These are phyloP conservation scores for Fraxinus quadrangulata DNA, from an alignment of 257 asterid species.

Conservation along the genomic window DNA sequence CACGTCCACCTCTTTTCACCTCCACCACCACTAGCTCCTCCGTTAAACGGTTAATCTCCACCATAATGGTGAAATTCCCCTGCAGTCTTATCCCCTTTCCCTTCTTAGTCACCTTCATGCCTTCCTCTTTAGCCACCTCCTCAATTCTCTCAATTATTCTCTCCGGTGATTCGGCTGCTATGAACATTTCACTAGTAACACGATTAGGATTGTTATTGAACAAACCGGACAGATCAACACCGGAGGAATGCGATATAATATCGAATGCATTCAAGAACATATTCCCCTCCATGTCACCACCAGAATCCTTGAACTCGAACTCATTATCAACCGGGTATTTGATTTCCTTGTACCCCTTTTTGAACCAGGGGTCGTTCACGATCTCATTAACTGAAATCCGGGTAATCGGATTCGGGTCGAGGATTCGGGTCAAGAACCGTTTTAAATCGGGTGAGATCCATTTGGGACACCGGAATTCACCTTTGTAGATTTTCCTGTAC, in stretches of 20 bases:
- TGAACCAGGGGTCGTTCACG: slow-evolving; percentile 4
- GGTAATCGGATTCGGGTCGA: neutral
- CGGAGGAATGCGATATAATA: slow-evolving; percentile 43
- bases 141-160: slow-evolving; percentile 30
- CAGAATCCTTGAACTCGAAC: slow-evolving; percentile 8
- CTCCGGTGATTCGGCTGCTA: slow-evolving; percentile 32
- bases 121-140: slow-evolving; percentile 33
- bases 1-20: slow-evolving; percentile 9
- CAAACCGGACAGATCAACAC: slow-evolving; percentile 39
- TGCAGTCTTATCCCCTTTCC: slow-evolving; percentile 27
- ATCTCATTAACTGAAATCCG: slow-evolving; percentile 13
- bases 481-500: slow-evolving; percentile 4
- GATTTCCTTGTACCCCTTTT: slow-evolving; percentile 23
- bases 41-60: slow-evolving; percentile 27
- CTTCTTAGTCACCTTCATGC: slow-evolving; percentile 21
- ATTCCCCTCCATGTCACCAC: neutral
- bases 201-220: slow-evolving; percentile 4
- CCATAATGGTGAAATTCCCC: slow-evolving; percentile 14
- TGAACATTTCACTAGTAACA: slow-evolving; percentile 27
- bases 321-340: slow-evolving; percentile 4
- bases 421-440: neutral
- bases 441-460: slow-evolving; percentile 19
- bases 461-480: slow-evolving; percentile 4
- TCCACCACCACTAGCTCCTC: slow-evolving; percentile 33
- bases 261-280: slow-evolving; percentile 41